phyloP scores from a whole-genome alignment of 768 basidiomycete species.

The Lepiota venenata region DNA sequence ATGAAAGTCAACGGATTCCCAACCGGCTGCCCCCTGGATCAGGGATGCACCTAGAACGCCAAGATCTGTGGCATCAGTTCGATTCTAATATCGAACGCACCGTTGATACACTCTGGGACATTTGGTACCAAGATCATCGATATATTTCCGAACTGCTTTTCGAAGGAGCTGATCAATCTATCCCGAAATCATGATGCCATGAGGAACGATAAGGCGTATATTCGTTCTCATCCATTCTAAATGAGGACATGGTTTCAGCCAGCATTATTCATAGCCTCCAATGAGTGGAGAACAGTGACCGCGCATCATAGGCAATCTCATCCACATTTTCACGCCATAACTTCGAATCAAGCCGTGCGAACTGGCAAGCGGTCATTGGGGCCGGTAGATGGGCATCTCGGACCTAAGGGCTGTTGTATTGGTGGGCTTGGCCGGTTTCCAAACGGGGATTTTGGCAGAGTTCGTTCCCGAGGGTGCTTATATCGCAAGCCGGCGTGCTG shows the following conservation, averaged over 20 bases:
- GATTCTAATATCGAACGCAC: background rate
- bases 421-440: too few relatives aligned
- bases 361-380: too few relatives aligned
- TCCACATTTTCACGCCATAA: too few relatives aligned
- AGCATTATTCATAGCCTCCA: slow-evolving; percentile 1
- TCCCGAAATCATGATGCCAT: background rate
- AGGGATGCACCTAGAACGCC: background rate
- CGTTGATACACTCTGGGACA: background rate
- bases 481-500: too few relatives aligned
- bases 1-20: background rate
- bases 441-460: too few relatives aligned
- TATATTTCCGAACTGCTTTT: slow-evolving; percentile 2
- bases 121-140: background rate
- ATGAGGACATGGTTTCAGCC: background rate
- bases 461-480: too few relatives aligned
- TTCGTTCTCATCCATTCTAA: background rate
- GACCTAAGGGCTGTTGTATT: too few relatives aligned
- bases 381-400: too few relatives aligned
- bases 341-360: too few relatives aligned
- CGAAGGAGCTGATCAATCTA: background rate
- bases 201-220: background rate
- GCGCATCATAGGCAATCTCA: too few relatives aligned
- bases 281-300: background rate
- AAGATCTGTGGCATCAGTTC: background rate
- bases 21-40: background rate